phyloP scores from a whole-genome alignment of 768 basidiomycete species.

The Saitozyma sp. region DNA sequence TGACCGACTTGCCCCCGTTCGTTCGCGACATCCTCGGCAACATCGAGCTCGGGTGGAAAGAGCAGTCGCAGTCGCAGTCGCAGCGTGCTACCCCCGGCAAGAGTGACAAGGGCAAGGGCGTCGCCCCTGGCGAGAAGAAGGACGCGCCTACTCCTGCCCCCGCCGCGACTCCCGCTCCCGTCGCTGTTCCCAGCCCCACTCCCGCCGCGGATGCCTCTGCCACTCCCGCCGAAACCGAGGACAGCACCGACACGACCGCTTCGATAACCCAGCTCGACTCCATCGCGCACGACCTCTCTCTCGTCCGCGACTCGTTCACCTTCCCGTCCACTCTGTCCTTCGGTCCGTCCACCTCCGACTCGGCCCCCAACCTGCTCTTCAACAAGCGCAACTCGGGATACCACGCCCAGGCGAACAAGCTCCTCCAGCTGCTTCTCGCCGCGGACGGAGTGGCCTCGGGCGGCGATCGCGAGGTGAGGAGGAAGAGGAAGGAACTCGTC shows the following conservation, averaged over 20 bases:
- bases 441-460: slow-evolving; percentile 70
- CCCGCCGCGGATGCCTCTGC: slow-evolving; percentile 9
- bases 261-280: slow-evolving; percentile 28
- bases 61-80: slow-evolving; percentile 13
- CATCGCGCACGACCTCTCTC: slow-evolving; percentile 30
- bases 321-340: slow-evolving; percentile 39
- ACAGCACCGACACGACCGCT: slow-evolving; percentile 8
- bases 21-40: slow-evolving; percentile 42
- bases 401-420: slow-evolving; percentile 64
- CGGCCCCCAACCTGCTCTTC: slow-evolving; percentile 58
- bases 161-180: slow-evolving; percentile 10
- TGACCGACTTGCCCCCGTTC: slow-evolving; percentile 39
- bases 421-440: slow-evolving; percentile 65
- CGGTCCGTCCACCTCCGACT: slow-evolving; percentile 18
- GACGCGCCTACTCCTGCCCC: slow-evolving; percentile 13
- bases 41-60: slow-evolving; percentile 37
- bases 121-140: slow-evolving; percentile 36
- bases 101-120: slow-evolving; percentile 38
- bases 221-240: slow-evolving; percentile 10
- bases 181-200: slow-evolving; percentile 13
- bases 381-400: slow-evolving; percentile 64
- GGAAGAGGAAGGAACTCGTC: slow-evolving; percentile 60
- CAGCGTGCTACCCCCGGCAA: slow-evolving; percentile 3
- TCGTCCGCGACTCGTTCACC: slow-evolving; percentile 26
- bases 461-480: slow-evolving; percentile 62